Percentiles rank a stretch among this genome's conserved stretches.
These are phyloP conservation scores for Candida argentea DNA, from an alignment of 805 yeast genomes.

Conservation along the genomic window DNA sequence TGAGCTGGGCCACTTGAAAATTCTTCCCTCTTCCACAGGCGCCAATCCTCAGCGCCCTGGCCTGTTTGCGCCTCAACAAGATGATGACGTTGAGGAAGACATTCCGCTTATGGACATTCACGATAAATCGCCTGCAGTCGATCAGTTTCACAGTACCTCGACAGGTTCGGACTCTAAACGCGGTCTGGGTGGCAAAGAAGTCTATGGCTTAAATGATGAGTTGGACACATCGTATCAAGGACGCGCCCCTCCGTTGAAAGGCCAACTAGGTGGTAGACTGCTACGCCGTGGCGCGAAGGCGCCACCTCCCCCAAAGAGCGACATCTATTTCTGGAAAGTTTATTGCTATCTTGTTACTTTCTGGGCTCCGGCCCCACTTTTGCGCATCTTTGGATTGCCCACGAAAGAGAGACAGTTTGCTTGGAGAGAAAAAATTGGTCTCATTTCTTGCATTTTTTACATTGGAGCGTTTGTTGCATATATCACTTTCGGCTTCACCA, in stretches of 20 bases:
- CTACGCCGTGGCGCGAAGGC: constrained; percentile 10
- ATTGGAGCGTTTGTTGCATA: constrained; percentile 76
- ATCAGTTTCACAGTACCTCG: not conserved
- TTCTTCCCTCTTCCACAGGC: constrained; percentile 67
- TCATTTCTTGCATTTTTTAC: constrained; percentile 62
- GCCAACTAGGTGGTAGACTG: constrained; percentile 16
- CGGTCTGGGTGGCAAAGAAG: constrained; percentile 34
- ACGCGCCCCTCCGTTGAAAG: constrained; percentile 5
- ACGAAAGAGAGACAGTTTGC: constrained; percentile 82
- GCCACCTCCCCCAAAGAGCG: constrained; percentile 8
- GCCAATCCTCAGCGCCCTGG: constrained; percentile 36
- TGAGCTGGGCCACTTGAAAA: constrained; percentile 49
- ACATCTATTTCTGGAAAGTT: constrained; percentile 57
- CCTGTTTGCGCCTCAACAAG: constrained; percentile 1
- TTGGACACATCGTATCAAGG: constrained; percentile 12
- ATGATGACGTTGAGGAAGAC: constrained; percentile 23
- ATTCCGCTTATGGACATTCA: constrained; percentile 34
- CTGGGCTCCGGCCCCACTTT: constrained; percentile 80
- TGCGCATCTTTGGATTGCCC: constrained; percentile 65
- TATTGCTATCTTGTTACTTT: constrained; percentile 78
- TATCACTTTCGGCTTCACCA: constrained; percentile 85
- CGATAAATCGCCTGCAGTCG: constrained; percentile 7
- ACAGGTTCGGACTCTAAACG: not conserved
- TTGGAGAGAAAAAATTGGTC: constrained; percentile 93
- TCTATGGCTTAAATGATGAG: constrained; percentile 57